Evolutionary conservation across 2,329 filamentous ascomycete species (phyloP).

Genomic region (Penicillium sp.): DNA sequence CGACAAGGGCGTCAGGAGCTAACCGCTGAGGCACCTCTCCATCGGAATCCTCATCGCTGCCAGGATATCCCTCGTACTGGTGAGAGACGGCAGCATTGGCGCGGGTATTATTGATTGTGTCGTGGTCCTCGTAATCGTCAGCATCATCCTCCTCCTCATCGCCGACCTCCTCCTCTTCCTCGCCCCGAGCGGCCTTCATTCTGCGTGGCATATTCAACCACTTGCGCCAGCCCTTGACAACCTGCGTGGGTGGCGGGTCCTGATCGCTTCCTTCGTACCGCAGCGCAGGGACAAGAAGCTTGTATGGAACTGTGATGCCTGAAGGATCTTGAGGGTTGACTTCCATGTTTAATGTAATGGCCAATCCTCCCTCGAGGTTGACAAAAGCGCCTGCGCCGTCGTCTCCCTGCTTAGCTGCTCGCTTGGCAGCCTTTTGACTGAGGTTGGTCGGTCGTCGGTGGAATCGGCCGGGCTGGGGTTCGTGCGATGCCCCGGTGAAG

Average conservation of each 20-base stretch:
- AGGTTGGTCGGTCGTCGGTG: conserved; percentile 73
- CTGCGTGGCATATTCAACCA: conserved; percentile 38
- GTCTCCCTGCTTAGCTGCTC: conserved; percentile 57
- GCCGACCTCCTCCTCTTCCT: conserved; percentile 21
- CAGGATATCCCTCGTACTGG: conserved; percentile 28
- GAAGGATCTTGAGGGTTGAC: conserved; percentile 82
- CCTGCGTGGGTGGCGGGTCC: conserved; percentile 40
- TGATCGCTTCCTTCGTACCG: conserved; percentile 52
- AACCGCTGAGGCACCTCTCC: conserved; percentile 21
- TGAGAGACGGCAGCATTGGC: conserved; percentile 26
- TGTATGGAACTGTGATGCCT: conserved; percentile 85
- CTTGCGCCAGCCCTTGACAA: conserved; percentile 46
- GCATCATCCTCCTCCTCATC: conserved; percentile 22
- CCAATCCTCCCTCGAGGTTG: conserved; percentile 80
- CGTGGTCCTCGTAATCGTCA: conserved; percentile 29
- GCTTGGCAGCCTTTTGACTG: conserved; percentile 64
- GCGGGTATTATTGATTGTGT: conserved; percentile 30
- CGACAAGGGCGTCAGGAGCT: conserved; percentile 12
- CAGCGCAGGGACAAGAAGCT: conserved; percentile 80
- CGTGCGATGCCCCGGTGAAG: conserved; percentile 31
- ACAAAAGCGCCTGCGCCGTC: conserved; percentile 62
- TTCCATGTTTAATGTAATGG: conserved; percentile 88
- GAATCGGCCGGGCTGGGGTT: conserved; percentile 54
- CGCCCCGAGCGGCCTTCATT: conserved; percentile 22
- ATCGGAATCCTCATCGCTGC: conserved; percentile 24